Conservation (phyloP, 192 early-diverging fungal species). For the Physocladia obscura region DNA sequence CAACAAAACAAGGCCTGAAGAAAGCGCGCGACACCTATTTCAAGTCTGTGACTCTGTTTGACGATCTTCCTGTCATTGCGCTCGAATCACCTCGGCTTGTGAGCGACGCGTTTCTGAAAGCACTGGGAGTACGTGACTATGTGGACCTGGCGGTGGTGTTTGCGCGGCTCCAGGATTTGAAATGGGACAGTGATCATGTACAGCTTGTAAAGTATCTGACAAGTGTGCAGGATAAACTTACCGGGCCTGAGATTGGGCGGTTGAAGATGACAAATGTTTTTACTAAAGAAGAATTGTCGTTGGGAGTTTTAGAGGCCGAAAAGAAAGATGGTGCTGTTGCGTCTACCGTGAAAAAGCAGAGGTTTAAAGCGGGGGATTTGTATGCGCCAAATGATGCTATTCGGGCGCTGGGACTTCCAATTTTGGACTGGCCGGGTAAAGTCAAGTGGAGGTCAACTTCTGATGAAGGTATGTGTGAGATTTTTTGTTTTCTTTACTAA, state of each 20-base stretch:
- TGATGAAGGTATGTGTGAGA: conserved; percentile 39
- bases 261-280: conserved; percentile 69
- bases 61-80: conserved; percentile 72
- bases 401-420: conserved; percentile 59
- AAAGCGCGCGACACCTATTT: conserved; percentile 75
- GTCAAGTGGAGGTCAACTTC: conserved; percentile 41
- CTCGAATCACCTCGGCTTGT: conserved; percentile 53
- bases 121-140: conserved; percentile 81
- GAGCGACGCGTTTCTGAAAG: conserved; percentile 57
- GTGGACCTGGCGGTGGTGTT: conserved; percentile 85
- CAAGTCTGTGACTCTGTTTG: conserved; percentile 74
- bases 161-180: conserved; percentile 71
- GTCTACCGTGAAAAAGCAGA: conserved; percentile 11
- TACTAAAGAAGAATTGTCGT: conserved; percentile 41
- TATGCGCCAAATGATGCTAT: conserved; percentile 66
- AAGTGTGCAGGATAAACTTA: conserved; percentile 64
- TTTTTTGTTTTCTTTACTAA: conserved; percentile 1
- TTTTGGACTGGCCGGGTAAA: conserved; percentile 66
- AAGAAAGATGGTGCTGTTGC: neutral
- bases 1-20: conserved; percentile 69
- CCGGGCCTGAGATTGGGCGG: conserved; percentile 55
- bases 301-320: neutral
- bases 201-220: conserved; percentile 81
- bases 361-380: conserved; percentile 64
- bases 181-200: conserved; percentile 73